Base-by-base conservation (phyloP, 73 alveolate species). In the Paramecium bursaria region DNA sequence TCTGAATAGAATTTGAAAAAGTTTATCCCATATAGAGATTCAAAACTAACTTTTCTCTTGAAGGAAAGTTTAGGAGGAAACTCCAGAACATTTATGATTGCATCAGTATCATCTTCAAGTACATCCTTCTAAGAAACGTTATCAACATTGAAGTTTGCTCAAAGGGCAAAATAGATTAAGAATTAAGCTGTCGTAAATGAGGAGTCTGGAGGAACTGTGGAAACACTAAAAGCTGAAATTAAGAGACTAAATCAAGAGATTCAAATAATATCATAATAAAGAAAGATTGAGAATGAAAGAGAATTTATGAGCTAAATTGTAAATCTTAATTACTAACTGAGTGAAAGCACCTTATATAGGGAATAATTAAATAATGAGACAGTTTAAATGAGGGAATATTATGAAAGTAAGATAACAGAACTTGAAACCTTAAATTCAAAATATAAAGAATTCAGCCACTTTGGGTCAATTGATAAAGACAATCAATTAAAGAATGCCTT, bases 41-140 rank as follows among this genome's bases (percentile, higher is more conserved):
- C 93, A 6, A 92, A 91, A 73, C 67, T 92, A 35, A 92, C 97
- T 46, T 87, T 87, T 48, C 50, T 92, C 3, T 48, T 92, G 74
- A 92, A 85, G 73, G 97, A 92, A 50, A 87, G 95, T 50, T 79
- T 92, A 7, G 95, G 96, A 53, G 97, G 97, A 33, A 92, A 92
- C 85, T 54, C 94, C 4, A 90, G 75, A 75, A 92, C 96, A 48
- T 86, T 85, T 49, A 90, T 92, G 51, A 91, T 92, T 10, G 95
- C 95, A 3, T 86, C 93, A 35, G 67, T 92, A 3, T 73, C 92
- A 29, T 93, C 95, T 14, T 87, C 93, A 15, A 48, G 87, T 25
- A 50, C 74, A 14, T 74, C 90, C 0, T 88, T 91, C 75, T 54
- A 87, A 21, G 97, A 92, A 73, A 90, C 97, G 11, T 48, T 92